These are phyloP conservation scores for Cerioporus squamosus DNA, from an alignment of 1,284 basidiomycete genomes.

Conservation along the genomic window DNA sequence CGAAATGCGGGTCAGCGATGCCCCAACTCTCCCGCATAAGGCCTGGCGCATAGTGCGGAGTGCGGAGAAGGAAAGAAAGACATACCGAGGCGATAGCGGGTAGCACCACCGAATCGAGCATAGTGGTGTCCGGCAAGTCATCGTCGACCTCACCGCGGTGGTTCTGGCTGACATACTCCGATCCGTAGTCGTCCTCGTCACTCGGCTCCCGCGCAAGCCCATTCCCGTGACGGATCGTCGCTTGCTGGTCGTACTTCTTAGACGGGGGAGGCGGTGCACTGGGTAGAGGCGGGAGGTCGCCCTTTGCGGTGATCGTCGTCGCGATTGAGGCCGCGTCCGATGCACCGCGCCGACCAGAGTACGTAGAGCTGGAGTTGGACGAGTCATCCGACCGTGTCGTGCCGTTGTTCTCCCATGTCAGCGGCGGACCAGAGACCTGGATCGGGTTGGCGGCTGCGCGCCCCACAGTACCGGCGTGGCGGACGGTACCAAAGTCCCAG, in stretches of 20 bases:
- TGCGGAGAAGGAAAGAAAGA: slow-evolving; percentile 16
- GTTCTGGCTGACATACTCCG: slow-evolving; percentile 46
- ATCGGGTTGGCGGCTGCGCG: slow-evolving; percentile 55
- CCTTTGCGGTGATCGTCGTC: slow-evolving; percentile 54
- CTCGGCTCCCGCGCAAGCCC: slow-evolving; percentile 49
- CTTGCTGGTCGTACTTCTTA: slow-evolving; percentile 58
- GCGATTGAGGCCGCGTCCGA: slow-evolving; percentile 30
- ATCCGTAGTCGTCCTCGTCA: slow-evolving; percentile 69
- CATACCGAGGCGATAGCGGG: slow-evolving; percentile 91
- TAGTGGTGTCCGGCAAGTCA: slow-evolving; percentile 83
- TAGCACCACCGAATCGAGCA: slow-evolving; percentile 93
- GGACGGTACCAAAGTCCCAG: slow-evolving; percentile 95
- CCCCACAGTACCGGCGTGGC: slow-evolving; percentile 72
- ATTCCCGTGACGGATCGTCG: slow-evolving; percentile 61
- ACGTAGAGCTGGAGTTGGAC: slow-evolving; percentile 41
- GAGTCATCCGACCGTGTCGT: slow-evolving; percentile 43
- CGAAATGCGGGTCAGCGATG: neutral
- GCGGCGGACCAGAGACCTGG: slow-evolving; percentile 63
- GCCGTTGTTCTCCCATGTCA: slow-evolving; percentile 80
- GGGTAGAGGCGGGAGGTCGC: slow-evolving; percentile 65
- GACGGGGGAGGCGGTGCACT: slow-evolving; percentile 43
- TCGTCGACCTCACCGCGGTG: slow-evolving; percentile 43
- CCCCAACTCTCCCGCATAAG: slow-evolving; percentile 1
- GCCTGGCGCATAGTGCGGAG: neutral
- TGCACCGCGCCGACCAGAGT: slow-evolving; percentile 30